phyloP scores from a whole-genome alignment of 2,329 filamentous ascomycete species.

The Neofusicoccum cordaticola region DNA sequence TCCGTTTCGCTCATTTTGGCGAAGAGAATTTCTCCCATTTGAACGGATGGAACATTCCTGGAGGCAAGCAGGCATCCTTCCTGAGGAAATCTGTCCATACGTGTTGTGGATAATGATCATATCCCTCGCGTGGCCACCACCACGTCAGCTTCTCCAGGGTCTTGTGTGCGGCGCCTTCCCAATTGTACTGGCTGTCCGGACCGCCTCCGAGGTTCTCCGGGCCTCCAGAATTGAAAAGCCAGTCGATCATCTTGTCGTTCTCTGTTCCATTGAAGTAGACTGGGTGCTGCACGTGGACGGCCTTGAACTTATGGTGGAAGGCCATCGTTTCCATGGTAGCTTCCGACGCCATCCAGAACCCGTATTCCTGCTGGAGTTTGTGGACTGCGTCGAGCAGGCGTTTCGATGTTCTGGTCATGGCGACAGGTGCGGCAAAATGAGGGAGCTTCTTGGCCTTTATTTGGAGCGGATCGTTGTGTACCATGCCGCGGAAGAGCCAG shows the following conservation, averaged over 20 bases:
- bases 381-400: constrained; percentile 87
- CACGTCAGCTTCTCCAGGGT: constrained; percentile 12
- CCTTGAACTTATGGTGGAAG: constrained; percentile 88
- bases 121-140: constrained; percentile 15
- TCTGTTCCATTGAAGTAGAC: constrained; percentile 53
- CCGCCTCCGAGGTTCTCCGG: constrained; percentile 16
- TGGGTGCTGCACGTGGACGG: constrained; percentile 85
- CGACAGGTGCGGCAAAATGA: constrained; percentile 56
- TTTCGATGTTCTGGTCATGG: constrained; percentile 77
- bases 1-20: neutral
- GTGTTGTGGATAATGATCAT: constrained; percentile 9
- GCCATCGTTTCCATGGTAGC: constrained; percentile 92
- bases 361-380: constrained; percentile 73
- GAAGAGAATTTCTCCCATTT: constrained; percentile 11
- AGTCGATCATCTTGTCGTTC: constrained; percentile 8
- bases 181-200: constrained; percentile 14
- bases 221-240: constrained; percentile 15
- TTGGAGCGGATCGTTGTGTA: constrained; percentile 59
- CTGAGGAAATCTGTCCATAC: constrained; percentile 16
- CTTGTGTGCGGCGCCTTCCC: constrained; percentile 12
- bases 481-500: constrained; percentile 46
- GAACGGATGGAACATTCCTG: constrained; percentile 17
- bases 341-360: constrained; percentile 89
- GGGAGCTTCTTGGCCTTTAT: constrained; percentile 69
- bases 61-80: constrained; percentile 1